Evolutionary conservation across 2,329 filamentous ascomycete genomes (phyloP), one percentile per base, ranked within the genome.

Genomic region (Westerdykella sp.): DNA sequence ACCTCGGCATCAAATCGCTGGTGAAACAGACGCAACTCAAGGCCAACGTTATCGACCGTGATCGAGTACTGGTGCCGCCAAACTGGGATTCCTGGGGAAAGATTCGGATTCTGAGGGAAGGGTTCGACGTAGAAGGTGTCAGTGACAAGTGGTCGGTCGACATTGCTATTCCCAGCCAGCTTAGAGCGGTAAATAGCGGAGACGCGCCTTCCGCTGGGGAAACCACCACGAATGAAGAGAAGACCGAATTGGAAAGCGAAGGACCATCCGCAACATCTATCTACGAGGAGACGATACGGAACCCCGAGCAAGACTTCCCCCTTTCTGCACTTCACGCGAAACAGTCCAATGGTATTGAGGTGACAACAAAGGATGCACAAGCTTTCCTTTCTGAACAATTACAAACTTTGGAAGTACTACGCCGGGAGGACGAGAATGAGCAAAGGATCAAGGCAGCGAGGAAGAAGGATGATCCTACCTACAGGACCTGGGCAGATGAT

Each of bases 11-110:
- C 63, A 87, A 87, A 47, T 94, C 87, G 16, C 76, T 93, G 15
- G 73, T 94, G 14, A 80, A 66, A 47, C 65, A 68, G 45, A 62
- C 66, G 41, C 55, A 64, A 35, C 53, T 70, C 10, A 60, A 67
- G 41, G 63, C 90, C 64, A 95, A 95, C 57, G 86, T 94, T 47
- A 93, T 94, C 53, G 93, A 93, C 69, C 79, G 91, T 46, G 90
- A 95, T 66, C 94, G 94, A 74, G 90, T 98, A 42, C 76, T 96
- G 5, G 86, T 98, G 1, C 91, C 91, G 1, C 85, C 90, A 13
- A 96, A 96, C 65, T 98, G 93, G 93, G 93, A 98, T 67, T 96
- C 90, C 0, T 96, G 89, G 87, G 90, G 89, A 46, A 98, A 97
- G 69, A 96, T 98, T 47, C 79, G 91, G 34, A 88, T 97, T 36